Conservation (phyloP, 139 green algal species). For the Closterium sp. region DNA sequence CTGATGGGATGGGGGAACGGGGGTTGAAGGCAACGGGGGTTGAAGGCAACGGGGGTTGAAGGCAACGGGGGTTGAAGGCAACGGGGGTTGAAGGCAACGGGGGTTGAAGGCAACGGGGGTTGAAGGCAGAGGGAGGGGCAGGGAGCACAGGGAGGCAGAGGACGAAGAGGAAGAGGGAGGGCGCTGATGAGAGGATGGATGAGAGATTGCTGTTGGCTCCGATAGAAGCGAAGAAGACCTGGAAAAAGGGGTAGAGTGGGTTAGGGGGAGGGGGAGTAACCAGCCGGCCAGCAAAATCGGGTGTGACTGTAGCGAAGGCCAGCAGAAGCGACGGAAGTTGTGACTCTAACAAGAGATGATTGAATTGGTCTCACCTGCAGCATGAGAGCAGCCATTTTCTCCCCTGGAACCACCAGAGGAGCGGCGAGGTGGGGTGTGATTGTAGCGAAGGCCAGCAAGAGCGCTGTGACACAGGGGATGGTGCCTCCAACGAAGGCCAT, state of each 20-base stretch:
- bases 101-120: neutral
- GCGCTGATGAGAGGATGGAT: neutral
- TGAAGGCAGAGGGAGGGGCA: neutral
- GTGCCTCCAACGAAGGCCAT: constrained; percentile 43
- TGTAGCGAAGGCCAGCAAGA: constrained; percentile 75
- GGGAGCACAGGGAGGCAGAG: neutral
- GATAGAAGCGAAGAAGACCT: neutral
- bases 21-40: neutral
- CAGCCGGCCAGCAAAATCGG: neutral
- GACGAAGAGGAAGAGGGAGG: neutral
- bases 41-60: neutral
- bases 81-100: neutral
- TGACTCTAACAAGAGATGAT: too few species aligned
- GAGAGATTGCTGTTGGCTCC: neutral
- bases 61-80: neutral
- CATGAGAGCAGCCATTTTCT: constrained; percentile 77
- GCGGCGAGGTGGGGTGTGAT: constrained; percentile 54
- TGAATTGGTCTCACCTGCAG: constrained; percentile 64
- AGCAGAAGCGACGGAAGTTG: neutral
- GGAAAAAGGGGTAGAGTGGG: neutral
- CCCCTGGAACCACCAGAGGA: constrained; percentile 63
- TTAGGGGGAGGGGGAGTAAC: neutral
- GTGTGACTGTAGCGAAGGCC: neutral
- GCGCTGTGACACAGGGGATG: constrained; percentile 69
- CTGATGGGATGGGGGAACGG: constrained; percentile 33